Conservation (phyloP, 2,329 filamentous ascomycete genomes). For the Phialemonium atrogriseum region DNA sequence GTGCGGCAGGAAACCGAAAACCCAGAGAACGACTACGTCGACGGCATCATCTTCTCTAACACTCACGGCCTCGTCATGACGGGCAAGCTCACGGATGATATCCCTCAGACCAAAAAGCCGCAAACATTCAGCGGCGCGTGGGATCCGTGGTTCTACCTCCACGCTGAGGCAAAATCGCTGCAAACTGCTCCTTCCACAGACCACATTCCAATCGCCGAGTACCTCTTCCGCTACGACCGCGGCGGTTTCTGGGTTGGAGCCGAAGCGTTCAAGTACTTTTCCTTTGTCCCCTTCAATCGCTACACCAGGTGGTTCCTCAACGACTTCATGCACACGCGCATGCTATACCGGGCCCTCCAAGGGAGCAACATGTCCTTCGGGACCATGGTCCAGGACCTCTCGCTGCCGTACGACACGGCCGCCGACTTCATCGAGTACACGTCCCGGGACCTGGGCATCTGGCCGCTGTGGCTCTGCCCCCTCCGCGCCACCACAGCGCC, state of each 20-base stretch:
- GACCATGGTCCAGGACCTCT: slow-evolving; percentile 63
- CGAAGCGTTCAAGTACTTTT: slow-evolving; percentile 58
- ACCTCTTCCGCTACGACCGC: slow-evolving; percentile 70
- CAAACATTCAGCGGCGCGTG: slow-evolving; percentile 49
- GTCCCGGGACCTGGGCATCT: slow-evolving; percentile 40
- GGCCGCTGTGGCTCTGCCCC: slow-evolving; percentile 54
- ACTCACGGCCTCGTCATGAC: slow-evolving; percentile 59
- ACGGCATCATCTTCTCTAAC: slow-evolving; percentile 59
- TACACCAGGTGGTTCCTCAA: slow-evolving; percentile 62
- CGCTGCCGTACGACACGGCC: slow-evolving; percentile 43
- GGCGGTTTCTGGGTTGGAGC: slow-evolving; percentile 67
- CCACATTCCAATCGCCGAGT: slow-evolving; percentile 60
- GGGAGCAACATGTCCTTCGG: slow-evolving; percentile 55
- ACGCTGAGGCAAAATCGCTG: slow-evolving; percentile 35
- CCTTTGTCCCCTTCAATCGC: slow-evolving; percentile 53
- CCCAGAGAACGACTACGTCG: slow-evolving; percentile 57
- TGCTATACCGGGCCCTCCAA: slow-evolving; percentile 66
- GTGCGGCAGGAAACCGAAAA: slow-evolving; percentile 38
- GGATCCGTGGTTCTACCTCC: slow-evolving; percentile 73
- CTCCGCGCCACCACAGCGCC: slow-evolving; percentile 38
- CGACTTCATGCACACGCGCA: slow-evolving; percentile 65
- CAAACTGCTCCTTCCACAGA: slow-evolving; percentile 12
- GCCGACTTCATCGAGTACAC: slow-evolving; percentile 47
- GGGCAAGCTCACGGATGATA: slow-evolving; percentile 36
- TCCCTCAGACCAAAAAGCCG: slow-evolving; percentile 23